A percentile compares a stretch with the other conserved stretches of the same genome.
phyloP scores from a whole-genome alignment of 441 rosid species.

The Eugenia klotzschiana region DNA sequence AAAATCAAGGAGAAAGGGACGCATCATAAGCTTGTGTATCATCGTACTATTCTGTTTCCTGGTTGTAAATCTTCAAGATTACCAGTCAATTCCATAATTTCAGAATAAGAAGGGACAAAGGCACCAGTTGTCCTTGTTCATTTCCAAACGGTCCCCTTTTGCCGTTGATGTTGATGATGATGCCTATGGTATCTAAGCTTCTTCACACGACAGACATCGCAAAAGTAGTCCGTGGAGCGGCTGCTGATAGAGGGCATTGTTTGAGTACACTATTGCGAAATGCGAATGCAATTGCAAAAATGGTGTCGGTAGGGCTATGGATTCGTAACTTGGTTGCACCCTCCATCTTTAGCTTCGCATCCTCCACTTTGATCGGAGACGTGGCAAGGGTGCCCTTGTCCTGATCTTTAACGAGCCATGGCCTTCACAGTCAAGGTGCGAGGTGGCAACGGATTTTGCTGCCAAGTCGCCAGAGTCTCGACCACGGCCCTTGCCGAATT shows the following conservation, averaged over 20 bases:
- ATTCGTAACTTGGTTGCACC: background rate
- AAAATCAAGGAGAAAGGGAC: background rate
- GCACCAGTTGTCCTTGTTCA: background rate
- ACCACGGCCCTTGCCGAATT: background rate
- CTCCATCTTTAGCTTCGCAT: background rate
- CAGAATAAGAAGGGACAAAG: background rate
- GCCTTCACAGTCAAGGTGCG: background rate
- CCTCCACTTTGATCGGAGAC: background rate
- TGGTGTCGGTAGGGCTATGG: background rate
- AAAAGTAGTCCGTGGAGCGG: no score
- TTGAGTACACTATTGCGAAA: no score
- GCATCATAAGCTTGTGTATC: background rate
- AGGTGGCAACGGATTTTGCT: background rate
- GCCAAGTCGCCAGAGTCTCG: background rate
- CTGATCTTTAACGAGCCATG: rapidly evolving
- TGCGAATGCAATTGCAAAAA: background rate
- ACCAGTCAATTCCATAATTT: background rate
- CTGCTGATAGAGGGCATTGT: no score
- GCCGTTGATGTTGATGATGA: background rate
- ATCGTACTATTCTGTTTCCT: background rate
- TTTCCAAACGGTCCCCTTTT: background rate
- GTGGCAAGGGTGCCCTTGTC: background rate
- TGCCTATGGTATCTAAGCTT: no score
- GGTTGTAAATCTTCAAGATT: background rate
- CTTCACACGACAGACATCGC: no score